A percentile compares a stretch with the other conserved stretches of the same genome.
Conservation (phyloP, 495 filamentous ascomycete species). For the Daldinia grandis region DNA sequence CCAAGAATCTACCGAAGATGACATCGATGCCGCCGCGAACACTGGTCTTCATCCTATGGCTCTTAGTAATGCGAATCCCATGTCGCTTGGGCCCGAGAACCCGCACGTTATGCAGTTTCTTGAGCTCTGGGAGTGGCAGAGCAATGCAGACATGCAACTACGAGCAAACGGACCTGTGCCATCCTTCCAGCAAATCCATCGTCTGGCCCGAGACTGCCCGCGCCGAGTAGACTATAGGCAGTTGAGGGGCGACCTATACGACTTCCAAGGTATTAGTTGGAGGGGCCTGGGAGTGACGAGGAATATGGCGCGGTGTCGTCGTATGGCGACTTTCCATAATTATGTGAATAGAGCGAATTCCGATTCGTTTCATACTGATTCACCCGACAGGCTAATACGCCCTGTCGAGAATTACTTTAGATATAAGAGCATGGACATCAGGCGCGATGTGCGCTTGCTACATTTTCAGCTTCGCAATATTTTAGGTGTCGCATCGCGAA, state of each 20-base stretch:
- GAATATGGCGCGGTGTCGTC: slow-evolving; percentile 64
- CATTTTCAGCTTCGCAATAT: slow-evolving; percentile 94
- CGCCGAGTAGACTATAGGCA: slow-evolving; percentile 53
- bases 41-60: slow-evolving; percentile 40
- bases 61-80: slow-evolving; percentile 37
- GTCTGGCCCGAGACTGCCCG: slow-evolving; percentile 19
- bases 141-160: slow-evolving; percentile 23
- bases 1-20: slow-evolving; percentile 35
- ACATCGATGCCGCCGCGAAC: slow-evolving; percentile 21
- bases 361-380: slow-evolving; percentile 51
- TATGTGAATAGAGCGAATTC: slow-evolving; percentile 59
- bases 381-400: slow-evolving; percentile 47
- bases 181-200: slow-evolving; percentile 16
- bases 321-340: slow-evolving; percentile 65
- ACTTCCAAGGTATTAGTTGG: slow-evolving; percentile 85
- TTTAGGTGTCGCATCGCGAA: slow-evolving; percentile 74
- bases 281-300: slow-evolving; percentile 68
- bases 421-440: slow-evolving; percentile 75
- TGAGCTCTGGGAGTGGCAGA: slow-evolving; percentile 38
- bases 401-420: slow-evolving; percentile 68
- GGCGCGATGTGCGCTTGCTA: slow-evolving; percentile 68
- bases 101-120: slow-evolving; percentile 39
- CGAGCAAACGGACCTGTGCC: slow-evolving; percentile 19
- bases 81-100: slow-evolving; percentile 42
- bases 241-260: slow-evolving; percentile 66